Evolutionary conservation across 2,329 filamentous ascomycete genomes (phyloP).

Genomic region (Alternaria burnsii): DNA sequence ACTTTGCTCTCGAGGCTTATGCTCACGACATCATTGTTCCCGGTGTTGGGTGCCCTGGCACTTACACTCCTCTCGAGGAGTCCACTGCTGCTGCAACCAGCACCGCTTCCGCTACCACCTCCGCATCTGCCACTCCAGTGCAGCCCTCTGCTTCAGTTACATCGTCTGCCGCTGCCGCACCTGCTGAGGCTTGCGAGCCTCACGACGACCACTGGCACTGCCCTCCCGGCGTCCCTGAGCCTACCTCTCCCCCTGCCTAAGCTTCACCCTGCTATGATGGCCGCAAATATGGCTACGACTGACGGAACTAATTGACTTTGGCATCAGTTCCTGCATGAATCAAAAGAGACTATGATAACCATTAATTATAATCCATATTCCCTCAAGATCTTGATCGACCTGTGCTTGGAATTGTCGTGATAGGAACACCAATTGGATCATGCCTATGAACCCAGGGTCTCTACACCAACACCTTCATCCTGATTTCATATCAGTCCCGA

Average conservation of each 20-base stretch:
- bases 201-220: conserved; percentile 40
- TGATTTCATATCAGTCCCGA: not conserved
- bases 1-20: conserved; percentile 74
- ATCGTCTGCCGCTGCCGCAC: conserved; percentile 7
- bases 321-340: not conserved
- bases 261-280: not conserved
- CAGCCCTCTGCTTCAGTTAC: conserved; percentile 8
- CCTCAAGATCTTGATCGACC: not conserved
- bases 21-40: conserved; percentile 71
- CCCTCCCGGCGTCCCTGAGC: conserved; percentile 36
- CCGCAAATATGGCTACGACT: not conserved
- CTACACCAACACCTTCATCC: not conserved
- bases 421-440: not conserved
- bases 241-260: conserved; percentile 32
- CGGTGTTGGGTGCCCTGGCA: conserved; percentile 68
- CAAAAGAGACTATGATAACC: conserved; percentile 11
- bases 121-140: conserved; percentile 10
- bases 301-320: not conserved
- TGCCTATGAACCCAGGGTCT: not conserved
- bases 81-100: conserved; percentile 14
- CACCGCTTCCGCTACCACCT: conserved; percentile 9
- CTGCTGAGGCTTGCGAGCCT: conserved; percentile 28
- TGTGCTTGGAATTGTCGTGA: not conserved
- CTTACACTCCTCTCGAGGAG: conserved; percentile 20
- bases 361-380: conserved; percentile 20